Evolutionary conservation across 31 red algal species (phyloP), one percentile per base, ranked within the genome.

Genomic region (Asparagopsis taxiformis): DNA sequence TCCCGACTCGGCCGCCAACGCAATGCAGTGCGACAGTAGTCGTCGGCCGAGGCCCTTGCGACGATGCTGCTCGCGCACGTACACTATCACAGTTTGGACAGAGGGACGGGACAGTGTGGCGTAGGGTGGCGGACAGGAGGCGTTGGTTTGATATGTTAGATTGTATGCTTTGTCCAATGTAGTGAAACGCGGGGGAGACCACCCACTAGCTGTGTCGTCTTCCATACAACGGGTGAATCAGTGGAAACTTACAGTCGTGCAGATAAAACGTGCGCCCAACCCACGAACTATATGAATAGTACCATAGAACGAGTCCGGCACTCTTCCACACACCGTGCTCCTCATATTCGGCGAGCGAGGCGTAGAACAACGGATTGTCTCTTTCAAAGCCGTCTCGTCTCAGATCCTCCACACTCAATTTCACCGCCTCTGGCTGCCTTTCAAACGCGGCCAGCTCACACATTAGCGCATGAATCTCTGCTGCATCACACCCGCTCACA

Each of bases 231-330:
- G 39, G 22, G 7, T 20, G 1, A 1, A 30, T 1, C 22, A 36
- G 31, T 13, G 7, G 4, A 76, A 48, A n/a, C 77, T 41, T 69
- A 81, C 64, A 50, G 46, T 68, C 64, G n/a, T 70, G 32, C 20
- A 81, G 24, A 21, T 28, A 59, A 4, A 68, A 59, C 24, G 61
- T 23, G 3, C 53, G 44, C 28, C 77, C 77, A 59, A 70, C 51
- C 77, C 64, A 81, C 16, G 77, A 70, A 52, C 33, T 66, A 54
- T 70, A 81, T 30, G 62, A 13, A 35, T 29, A 70, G 52, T 44
- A 70, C 63, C 63, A 66, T 11, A 81, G 31, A 17, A 51, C 77
- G 22, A 31, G 21, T 1, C 77, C 77, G 31, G 70, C 77, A 0
- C 51, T 26, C 7, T 30, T 29, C 62, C 63, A 46, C 0, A 53